Conservation (phyloP, 2,329 filamentous ascomycete species). For the Scedosporium boydii region DNA sequence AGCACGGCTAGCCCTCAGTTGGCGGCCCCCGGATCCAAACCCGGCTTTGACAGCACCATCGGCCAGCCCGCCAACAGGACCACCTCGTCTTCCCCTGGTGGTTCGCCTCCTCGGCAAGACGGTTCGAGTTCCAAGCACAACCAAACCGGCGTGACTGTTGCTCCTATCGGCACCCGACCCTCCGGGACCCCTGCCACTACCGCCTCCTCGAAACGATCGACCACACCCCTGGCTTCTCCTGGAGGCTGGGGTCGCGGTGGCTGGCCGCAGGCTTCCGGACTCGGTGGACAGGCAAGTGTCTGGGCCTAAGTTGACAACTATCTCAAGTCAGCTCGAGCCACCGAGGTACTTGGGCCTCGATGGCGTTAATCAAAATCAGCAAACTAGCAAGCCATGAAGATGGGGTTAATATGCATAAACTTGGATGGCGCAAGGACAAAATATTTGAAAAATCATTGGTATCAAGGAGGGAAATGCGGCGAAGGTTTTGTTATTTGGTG, state of each 20-base stretch:
- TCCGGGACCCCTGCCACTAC: conserved; percentile 42
- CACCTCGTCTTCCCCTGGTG: conserved; percentile 73
- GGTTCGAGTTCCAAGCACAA: conserved; percentile 45
- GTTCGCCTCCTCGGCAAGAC: conserved; percentile 65
- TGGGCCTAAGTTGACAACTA: conserved; percentile 59
- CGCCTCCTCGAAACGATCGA: conserved; percentile 64
- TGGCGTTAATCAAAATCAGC: not conserved
- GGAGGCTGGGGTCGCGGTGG: conserved; percentile 74
- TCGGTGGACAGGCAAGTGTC: conserved; percentile 84
- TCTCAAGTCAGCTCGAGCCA: not conserved
- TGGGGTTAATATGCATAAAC: conserved; percentile 2
- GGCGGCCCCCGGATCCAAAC: conserved; percentile 47
- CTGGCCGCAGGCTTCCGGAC: conserved; percentile 74
- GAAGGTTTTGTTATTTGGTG: conserved; percentile 3
- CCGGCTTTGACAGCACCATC: conserved; percentile 47
- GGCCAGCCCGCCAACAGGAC: conserved; percentile 64
- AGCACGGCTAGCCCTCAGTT: conserved; percentile 79
- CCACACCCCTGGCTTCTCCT: conserved; percentile 85
- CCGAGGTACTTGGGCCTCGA: not conserved
- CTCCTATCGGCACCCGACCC: conserved; percentile 88
- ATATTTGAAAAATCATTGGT: not conserved
- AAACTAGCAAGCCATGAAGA: not conserved
- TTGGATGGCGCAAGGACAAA: conserved; percentile 6
- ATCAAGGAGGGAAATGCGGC: not conserved
- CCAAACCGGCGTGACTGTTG: conserved; percentile 57